Evolutionary conservation across 352 stramenopile species (phyloP), one percentile per base, ranked within the genome.

Genomic region (Phytophthora melonis): DNA sequence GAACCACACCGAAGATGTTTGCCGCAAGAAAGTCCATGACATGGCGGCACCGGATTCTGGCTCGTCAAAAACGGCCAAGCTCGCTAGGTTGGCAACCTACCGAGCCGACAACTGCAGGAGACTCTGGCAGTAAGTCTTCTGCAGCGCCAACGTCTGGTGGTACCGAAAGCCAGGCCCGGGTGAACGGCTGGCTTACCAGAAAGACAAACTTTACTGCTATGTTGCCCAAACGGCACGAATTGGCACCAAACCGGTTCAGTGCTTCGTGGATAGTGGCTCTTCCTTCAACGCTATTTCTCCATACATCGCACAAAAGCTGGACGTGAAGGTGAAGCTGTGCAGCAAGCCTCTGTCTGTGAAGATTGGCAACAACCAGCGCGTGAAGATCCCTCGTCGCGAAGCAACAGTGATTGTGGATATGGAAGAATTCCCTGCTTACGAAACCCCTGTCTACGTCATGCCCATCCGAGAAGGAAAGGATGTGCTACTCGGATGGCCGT

Each of bases 1-100:
- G 41, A 67, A 58, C 27, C 57, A 72, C 58, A 72, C 57, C 2
- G 49, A 72, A 9, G 57, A 72, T 23, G 57, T 43, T 21, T 72
- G 36, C 66, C 58, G 11, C n/a, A 63, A 47, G 30, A 67, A 67
- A 43, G 66, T 6, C 14, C 30, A 34, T 16, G 18, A 56, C 3
- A 47, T 27, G 6, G 43, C 43, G 43, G 16, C 43, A 52, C 77
- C 18, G 66, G 69, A 63, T 53, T 43, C 18, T 58, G 63, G 41
- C 11, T 60, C 43, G 45, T 70, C 11, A 66, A 66, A 66, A 72
- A 72, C 47, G 56, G 34, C 34, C 34, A 59, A 14, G 56, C 34
- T 62, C 56, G 43, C 45, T 65, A 71, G 56, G 64, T 16, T 65
- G 64, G 64, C 55, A 65, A 65, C 43, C 55, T 71, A 65, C 45